phyloP scores from a whole-genome alignment of 768 basidiomycete genomes.

The Boletellus ananiceps region DNA sequence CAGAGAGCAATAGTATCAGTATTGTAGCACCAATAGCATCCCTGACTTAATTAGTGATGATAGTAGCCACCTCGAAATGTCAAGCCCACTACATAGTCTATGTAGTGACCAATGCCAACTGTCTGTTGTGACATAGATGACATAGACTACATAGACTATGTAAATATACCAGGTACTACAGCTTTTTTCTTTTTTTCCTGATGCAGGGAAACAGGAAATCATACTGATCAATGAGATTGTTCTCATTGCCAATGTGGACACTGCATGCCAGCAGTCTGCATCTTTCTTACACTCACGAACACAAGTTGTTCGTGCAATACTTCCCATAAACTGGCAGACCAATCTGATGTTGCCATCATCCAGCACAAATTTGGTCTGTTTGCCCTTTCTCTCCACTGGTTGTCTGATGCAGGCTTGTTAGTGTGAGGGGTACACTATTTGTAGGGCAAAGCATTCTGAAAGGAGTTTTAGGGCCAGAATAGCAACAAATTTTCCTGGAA shows the following conservation, averaged over 20 bases:
- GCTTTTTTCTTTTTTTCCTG: no score
- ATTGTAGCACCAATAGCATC: no score
- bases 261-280: slow-evolving; percentile 62
- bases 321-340: slow-evolving; percentile 78
- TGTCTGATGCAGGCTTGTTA: slow-evolving; percentile 42
- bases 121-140: no score
- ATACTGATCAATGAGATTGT: slow-evolving; percentile 78
- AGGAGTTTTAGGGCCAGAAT: slow-evolving; percentile 88
- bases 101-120: no score
- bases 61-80: no score
- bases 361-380: slow-evolving; percentile 73
- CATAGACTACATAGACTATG: no score
- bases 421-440: slow-evolving; percentile 30
- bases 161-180: no score
- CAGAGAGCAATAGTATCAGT: no score
- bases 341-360: slow-evolving; percentile 85
- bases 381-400: slow-evolving; percentile 44
- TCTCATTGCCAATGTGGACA: slow-evolving; percentile 85
- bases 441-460: slow-evolving; percentile 76
- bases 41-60: no score
- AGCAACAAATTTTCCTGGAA: no score
- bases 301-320: slow-evolving; percentile 75
- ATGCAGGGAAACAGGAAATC: slow-evolving; percentile 69
- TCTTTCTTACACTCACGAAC: no score
- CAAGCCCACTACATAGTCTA: no score